phyloP scores from a whole-genome alignment of 805 yeast genomes.

The Kodamaea sagamina region DNA sequence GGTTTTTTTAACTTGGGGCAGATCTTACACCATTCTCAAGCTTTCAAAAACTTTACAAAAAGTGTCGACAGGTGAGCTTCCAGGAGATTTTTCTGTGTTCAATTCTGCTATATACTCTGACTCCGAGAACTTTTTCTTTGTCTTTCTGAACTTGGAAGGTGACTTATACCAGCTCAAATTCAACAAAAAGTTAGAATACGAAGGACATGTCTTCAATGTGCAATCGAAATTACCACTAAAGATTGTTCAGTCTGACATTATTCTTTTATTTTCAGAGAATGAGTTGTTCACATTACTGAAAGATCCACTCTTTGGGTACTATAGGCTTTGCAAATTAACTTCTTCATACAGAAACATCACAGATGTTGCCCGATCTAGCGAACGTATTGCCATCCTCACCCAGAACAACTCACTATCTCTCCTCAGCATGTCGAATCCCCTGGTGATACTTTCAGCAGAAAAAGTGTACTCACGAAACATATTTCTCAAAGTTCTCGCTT shows the following conservation, averaged over 20 bases:
- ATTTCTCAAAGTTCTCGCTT: not conserved
- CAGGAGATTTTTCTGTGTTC: conserved; percentile 1
- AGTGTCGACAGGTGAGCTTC: not conserved
- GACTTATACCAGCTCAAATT: conserved; percentile 9
- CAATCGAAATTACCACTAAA: conserved; percentile 7
- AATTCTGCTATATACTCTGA: not conserved
- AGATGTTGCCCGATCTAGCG: not conserved
- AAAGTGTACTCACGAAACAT: conserved; percentile 6
- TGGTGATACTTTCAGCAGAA: not conserved
- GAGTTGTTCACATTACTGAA: conserved; percentile 4
- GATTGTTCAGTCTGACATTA: conserved; percentile 1
- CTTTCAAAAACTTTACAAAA: not conserved
- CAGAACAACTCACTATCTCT: not conserved
- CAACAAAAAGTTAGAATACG: not conserved
- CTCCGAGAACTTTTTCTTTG: not conserved
- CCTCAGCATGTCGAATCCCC: not conserved
- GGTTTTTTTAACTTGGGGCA: conserved; percentile 6
- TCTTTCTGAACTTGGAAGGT: conserved; percentile 12
- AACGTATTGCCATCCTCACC: not conserved
- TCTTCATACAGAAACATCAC: not conserved
- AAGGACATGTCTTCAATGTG: not conserved
- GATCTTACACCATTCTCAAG: not conserved
- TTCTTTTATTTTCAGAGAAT: not conserved
- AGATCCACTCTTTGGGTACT: conserved; percentile 6
- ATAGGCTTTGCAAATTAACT: not conserved